phyloP scores from a whole-genome alignment of 2,329 filamentous ascomycete species.

The Chaetomium olivaceum region DNA sequence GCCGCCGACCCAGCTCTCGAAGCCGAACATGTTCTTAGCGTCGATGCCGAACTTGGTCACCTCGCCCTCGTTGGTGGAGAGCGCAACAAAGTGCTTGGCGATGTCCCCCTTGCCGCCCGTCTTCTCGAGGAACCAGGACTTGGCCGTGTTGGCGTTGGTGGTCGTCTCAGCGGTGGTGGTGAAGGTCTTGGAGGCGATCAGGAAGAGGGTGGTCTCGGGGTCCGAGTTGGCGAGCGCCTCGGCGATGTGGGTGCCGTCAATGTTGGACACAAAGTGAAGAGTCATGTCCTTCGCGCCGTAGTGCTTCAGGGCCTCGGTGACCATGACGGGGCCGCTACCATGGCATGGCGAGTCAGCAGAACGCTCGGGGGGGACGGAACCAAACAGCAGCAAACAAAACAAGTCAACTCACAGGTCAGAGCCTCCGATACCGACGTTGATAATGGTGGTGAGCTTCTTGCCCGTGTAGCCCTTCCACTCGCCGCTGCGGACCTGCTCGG shows the following conservation, averaged over 20 bases:
- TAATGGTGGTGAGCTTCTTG: slow-evolving; percentile 93
- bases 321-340: slow-evolving; percentile 90
- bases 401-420: slow-evolving; percentile 92
- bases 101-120: slow-evolving; percentile 77
- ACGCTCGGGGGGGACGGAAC: background rate
- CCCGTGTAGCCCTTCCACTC: slow-evolving; percentile 97
- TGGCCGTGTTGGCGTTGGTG: slow-evolving; percentile 96
- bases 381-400: background rate
- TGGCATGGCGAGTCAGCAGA: background rate
- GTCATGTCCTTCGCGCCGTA: slow-evolving; percentile 85
- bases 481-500: slow-evolving; percentile 88
- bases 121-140: slow-evolving; percentile 92
- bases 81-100: slow-evolving; percentile 97
- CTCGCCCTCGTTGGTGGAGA: slow-evolving; percentile 93
- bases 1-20: slow-evolving; percentile 97
- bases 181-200: slow-evolving; percentile 98
- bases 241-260: slow-evolving; percentile 96
- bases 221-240: slow-evolving; percentile 87
- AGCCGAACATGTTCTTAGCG: slow-evolving; percentile 99
- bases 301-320: slow-evolving; percentile 93
- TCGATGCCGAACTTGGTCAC: slow-evolving; percentile 99
- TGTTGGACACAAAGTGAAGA: slow-evolving; percentile 98
- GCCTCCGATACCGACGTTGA: slow-evolving; percentile 98
- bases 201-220: slow-evolving; percentile 97
- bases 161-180: slow-evolving; percentile 97